Conservation (phyloP, 768 basidiomycete genomes). For the Pulveroboletus ravenelii region DNA sequence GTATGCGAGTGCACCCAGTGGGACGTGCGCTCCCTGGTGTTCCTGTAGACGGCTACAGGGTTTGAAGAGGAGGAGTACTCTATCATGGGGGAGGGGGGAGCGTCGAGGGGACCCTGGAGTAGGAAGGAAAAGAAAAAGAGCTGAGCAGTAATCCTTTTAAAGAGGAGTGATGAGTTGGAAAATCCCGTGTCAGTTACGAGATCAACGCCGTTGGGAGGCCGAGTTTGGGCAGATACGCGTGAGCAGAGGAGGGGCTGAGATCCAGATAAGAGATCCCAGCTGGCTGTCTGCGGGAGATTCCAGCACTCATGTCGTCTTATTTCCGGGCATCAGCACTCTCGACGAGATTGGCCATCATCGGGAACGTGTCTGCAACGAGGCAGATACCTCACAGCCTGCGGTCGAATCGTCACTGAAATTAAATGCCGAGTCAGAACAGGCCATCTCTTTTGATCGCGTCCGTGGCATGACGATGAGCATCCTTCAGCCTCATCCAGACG, state of each 20-base stretch:
- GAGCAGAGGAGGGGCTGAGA: constrained; percentile 7
- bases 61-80: constrained; percentile 60
- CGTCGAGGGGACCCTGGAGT: background rate
- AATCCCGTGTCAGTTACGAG: constrained; percentile 28
- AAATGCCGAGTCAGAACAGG: constrained; percentile 17
- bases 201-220: constrained; percentile 3
- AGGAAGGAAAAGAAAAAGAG: constrained; percentile 6
- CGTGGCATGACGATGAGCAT: background rate
- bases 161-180: constrained; percentile 13
- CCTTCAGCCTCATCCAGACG: too few species aligned
- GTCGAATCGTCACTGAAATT: constrained; percentile 14
- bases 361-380: constrained; percentile 31
- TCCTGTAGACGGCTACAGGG: constrained; percentile 53
- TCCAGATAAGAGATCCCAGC: constrained; percentile 18
- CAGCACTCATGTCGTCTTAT: constrained; percentile 26
- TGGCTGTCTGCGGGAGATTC: constrained; percentile 21
- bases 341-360: constrained; percentile 25
- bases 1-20: constrained; percentile 55
- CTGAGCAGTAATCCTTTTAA: constrained; percentile 21
- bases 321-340: constrained; percentile 26
- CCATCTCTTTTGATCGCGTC: constrained; percentile 3
- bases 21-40: constrained; percentile 57
- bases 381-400: constrained; percentile 16
- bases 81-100: constrained; percentile 43
- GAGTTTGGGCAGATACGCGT: background rate